Evolutionary conservation across 2,329 filamentous ascomycete genomes (phyloP), one percentile per base, ranked within the genome.

Genomic region (Zymoseptoria crescenta): DNA sequence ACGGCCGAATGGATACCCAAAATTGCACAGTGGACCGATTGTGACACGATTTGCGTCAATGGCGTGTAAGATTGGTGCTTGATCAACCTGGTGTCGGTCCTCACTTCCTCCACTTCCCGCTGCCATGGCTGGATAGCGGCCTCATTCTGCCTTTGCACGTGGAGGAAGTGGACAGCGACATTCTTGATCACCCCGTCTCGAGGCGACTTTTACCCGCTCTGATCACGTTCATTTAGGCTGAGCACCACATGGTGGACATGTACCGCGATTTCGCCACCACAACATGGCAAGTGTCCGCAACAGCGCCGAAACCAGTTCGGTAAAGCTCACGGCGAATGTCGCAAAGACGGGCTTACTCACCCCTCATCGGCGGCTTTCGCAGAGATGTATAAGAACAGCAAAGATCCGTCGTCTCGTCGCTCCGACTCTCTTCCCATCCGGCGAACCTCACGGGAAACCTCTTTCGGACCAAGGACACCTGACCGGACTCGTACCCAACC

Each of bases 291-390:
- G 20, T 50, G 28, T 51, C 57, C 57, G 57, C 53, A 53, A 56
- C 57, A 59, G 50, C 41, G 29, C 57, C 57, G 57, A 56, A 56
- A 30, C n/a, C 35, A 19, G n/a, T 52, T 59, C 57, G 57, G 57
- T 50, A 49, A 49, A 56, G 49, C 49, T 48, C 27, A 21, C 57
- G 53, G 57, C 56, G 56, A 58, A 48, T 9, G 13, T 28, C 21
- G 52, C 52, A 51, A 28, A 19, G 30, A 50, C 57, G 49, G 57
- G 45, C 52, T 27, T 58, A 54, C 35, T 58, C 21, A 3, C 19
- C 24, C 29, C 4, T 52, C 8, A 29, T 24, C 51, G 51, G 24
- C 24, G 35, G 35, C 35, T 45, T 45, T 45, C 16, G 35, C 35
- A 45, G 51, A n/a, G 10, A 28, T 13, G 27, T 19, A 52, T 52